Conservation (phyloP, 306 rosid genomes). For the Inga leiocalycina region DNA sequence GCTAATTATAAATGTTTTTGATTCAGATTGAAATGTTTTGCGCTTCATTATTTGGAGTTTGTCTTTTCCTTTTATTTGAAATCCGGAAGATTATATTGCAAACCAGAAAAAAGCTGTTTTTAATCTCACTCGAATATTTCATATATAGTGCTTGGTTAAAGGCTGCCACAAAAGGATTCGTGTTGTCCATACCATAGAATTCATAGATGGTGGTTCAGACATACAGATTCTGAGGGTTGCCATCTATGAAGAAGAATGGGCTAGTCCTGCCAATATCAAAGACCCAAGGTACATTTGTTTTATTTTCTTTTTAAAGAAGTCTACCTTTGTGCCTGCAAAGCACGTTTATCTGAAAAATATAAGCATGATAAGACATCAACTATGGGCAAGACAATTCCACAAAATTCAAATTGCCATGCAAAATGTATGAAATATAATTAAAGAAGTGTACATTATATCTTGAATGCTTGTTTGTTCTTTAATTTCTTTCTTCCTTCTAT, state of each 20-base stretch:
- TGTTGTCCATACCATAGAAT: slow-evolving; percentile 85
- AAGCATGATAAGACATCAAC: neutral
- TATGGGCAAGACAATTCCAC: neutral
- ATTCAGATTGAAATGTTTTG: neutral
- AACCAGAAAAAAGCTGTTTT: slow-evolving; percentile 14
- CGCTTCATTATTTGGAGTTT: neutral
- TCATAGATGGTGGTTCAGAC: slow-evolving; percentile 77
- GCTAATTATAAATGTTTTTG: neutral
- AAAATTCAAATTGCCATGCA: slow-evolving; percentile 8
- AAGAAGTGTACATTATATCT: neutral
- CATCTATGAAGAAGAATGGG: slow-evolving; percentile 91
- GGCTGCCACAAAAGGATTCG: slow-evolving; percentile 96
- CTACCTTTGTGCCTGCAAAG: slow-evolving; percentile 6
- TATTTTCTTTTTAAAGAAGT: slow-evolving; percentile 1
- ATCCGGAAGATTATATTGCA: slow-evolving; percentile 11
- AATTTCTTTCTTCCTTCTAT: neutral
- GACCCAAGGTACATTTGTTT: slow-evolving; percentile 62
- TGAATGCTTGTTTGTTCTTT: neutral
- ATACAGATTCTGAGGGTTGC: slow-evolving; percentile 94
- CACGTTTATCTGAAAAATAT: neutral
- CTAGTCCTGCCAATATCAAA: slow-evolving; percentile 58
- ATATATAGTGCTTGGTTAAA: slow-evolving; percentile 82
- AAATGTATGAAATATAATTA: neutral
- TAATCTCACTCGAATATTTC: slow-evolving; percentile 3
- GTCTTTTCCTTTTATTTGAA: neutral